Percentiles rank a stretch among this genome's conserved stretches.
Evolutionary conservation across 371 early-diverging fungal genomes (phyloP).

Genomic region (Blakeslea trispora): DNA sequence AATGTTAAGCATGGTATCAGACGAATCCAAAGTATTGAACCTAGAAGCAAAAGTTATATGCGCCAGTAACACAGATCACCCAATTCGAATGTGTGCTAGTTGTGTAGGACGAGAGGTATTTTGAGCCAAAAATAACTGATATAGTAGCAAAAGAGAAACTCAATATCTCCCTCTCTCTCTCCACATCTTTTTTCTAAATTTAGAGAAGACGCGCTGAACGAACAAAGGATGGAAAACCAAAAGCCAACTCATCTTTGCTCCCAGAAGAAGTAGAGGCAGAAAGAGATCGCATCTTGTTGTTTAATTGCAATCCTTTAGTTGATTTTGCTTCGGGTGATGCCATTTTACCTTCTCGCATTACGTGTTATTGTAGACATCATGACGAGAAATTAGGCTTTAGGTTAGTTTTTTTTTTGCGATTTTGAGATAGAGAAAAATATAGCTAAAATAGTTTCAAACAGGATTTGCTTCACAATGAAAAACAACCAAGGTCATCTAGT

Average conservation of each 20-base stretch:
- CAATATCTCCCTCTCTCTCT: not conserved
- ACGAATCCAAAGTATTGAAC: constrained; percentile 48
- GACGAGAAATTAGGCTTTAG: constrained; percentile 85
- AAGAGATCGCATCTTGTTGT: constrained; percentile 69
- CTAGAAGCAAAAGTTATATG: constrained; percentile 81
- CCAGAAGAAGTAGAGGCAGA: constrained; percentile 53
- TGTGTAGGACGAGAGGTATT: constrained; percentile 83
- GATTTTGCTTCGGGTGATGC: constrained; percentile 85
- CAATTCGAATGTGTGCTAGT: constrained; percentile 75
- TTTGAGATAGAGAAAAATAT: too few relatives aligned
- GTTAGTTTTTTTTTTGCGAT: constrained; percentile 18
- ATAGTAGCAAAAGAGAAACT: not conserved
- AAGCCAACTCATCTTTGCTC: constrained; percentile 40
- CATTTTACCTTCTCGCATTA: constrained; percentile 85
- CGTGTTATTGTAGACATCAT: constrained; percentile 93
- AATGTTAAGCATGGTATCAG: constrained; percentile 18
- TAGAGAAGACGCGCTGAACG: constrained; percentile 51
- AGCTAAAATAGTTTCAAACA: constrained; percentile 23
- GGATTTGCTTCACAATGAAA: constrained; percentile 67
- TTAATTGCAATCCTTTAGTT: constrained; percentile 79
- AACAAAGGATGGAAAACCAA: constrained; percentile 38
- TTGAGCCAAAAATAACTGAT: constrained; percentile 15
- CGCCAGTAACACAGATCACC: constrained; percentile 72
- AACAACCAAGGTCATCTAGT: constrained; percentile 52
- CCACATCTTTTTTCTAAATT: not conserved